A percentile compares a stretch with the other conserved stretches of the same genome.
Conservation (phyloP, 2,329 filamentous ascomycete species). For the Fusarium nodosum region DNA sequence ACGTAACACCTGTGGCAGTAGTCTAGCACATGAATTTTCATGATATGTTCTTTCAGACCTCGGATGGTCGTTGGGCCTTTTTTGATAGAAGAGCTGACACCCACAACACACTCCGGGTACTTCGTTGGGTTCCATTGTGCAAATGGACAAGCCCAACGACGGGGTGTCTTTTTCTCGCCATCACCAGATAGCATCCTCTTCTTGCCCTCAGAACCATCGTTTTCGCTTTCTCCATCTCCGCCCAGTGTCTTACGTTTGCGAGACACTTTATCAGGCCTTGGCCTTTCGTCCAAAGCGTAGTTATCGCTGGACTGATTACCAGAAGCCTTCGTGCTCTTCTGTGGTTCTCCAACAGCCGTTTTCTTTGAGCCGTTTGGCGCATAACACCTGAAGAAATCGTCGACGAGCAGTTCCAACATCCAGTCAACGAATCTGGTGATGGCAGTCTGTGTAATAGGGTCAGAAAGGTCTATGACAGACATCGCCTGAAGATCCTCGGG, state of each 20-base stretch:
- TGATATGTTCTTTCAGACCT: no score
- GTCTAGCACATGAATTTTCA: no score
- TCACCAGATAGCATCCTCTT: rapidly evolving
- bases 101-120: background rate
- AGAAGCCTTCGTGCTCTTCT: no score
- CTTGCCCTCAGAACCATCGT: background rate
- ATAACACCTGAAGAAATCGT: slow-evolving; percentile 8
- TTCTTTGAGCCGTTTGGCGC: background rate
- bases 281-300: no score
- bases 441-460: no score
- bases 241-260: background rate
- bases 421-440: background rate
- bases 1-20: no score
- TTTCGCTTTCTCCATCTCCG: background rate
- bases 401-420: background rate
- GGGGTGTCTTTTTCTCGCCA: no score
- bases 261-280: no score
- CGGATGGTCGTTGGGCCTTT: no score
- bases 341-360: background rate
- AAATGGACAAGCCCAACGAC: slow-evolving; percentile 16
- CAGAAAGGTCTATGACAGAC: no score
- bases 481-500: background rate
- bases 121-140: background rate
- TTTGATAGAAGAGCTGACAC: no score
- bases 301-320: no score